Base-by-base conservation (phyloP, 257 asterid genomes). In the Nicotiana benthamiana region DNA sequence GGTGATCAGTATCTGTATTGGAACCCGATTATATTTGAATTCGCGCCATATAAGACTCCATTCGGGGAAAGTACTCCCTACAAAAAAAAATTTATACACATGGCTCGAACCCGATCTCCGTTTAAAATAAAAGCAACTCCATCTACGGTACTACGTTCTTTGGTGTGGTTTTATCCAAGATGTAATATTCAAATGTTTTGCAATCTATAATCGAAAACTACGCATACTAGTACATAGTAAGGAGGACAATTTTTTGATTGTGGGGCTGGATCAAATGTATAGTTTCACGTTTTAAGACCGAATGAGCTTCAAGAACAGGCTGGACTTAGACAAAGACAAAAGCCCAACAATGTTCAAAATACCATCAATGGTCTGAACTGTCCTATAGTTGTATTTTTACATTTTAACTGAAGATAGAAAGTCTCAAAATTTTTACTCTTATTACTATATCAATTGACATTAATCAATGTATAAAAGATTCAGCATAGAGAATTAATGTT, bases 11-110 rank as follows among this genome's bases (percentile, higher is more conserved):
- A 2, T 40, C 1, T 10, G 3, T 9, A 40, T 40, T 40, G 48
- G 3, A 40, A 1, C 0, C 2, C 11, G 12, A 40, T 0, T 40
- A 40, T 8, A 40, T 8, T 0, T 0, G 48, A 0, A 40, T 40
- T 40, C 11, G 11, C 0, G 11, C 11, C 3, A 8, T 0, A 0
- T 7, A 36, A 3, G 0, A 0, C 3, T 0, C 0, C 0, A 40
- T 40, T 40, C 11, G 2, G 10, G 10, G 2, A 1, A 8, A 40
- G 2, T 3, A 1, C 8, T 40, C 0, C 0, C 46, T 8, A 7
- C 0, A 2, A 40, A 40, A 2, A 40, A 40, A 9, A 1, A 40
- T 7, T 40, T 40, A 40, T 36, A 36, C 8, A 0, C 43, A 36
- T 0, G 9, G 9, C 43, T 36, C 46, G 46, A 36, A 36, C 10